Evolutionary conservation across 192 early-diverging fungal genomes (phyloP), one percentile per base, ranked within the genome.

Genomic region (Linnemannia elongata): DNA sequence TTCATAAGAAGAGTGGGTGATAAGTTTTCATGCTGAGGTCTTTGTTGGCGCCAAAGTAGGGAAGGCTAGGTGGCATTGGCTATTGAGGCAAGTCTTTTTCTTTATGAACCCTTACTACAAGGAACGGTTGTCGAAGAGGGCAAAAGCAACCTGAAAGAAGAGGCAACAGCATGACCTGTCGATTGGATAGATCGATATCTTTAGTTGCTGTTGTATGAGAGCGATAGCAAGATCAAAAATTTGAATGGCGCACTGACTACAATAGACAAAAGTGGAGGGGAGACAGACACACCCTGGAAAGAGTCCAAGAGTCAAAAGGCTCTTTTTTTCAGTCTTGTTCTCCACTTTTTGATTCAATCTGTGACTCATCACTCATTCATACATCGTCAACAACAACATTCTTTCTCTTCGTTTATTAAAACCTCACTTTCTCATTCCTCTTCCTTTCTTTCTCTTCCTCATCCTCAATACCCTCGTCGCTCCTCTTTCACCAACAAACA

Each of bases 311-410:
- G 10, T 45, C 38, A 27, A 27, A 57, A 4, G 55, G 55, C 42
- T 45, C 72, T 49, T 30, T 49, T n/a, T 38, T 49, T 69, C 35
- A 9, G 27, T 10, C 15, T 15, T n/a, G 6, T 42, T 33, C 44
- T 74, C 27, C 36, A 39, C 41, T 41, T 41, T 76, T 36, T 76
- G 20, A n/a, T 24, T 39, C 36, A 13, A 38, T 44, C 74, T 60
- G 27, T 60, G 35, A 39, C 55, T 60, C 74, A 76, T 77, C 38
- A 41, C 15, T 8, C 35, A 73, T 63, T 44, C 36, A 41, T 69
- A 36, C 44, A n/a, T 55, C 45, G 47, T 66, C 60, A 66, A 30
- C 57, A 60, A 45, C 49, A 52, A 52, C 49, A 52, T 52, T 18
- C 33, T 10, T 66, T 30, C 24, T 8, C 7, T 27, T 30, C n/a